A percentile compares a stretch with the other conserved stretches of the same genome.
Conservation (phyloP, 1,284 basidiomycete species). For the Termitomyces sp. region DNA sequence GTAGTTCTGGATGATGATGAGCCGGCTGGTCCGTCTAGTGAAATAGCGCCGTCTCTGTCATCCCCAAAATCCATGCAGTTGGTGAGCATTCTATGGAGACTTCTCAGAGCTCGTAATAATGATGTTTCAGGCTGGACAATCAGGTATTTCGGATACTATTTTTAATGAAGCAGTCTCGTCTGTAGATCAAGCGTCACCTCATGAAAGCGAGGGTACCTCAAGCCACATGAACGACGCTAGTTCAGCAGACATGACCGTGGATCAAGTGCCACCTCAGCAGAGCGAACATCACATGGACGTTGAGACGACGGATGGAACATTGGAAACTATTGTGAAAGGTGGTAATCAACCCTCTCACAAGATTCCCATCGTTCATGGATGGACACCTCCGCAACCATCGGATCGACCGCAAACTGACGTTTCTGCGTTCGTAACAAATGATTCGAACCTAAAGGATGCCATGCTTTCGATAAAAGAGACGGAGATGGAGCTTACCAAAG, state of each 20-base stretch:
- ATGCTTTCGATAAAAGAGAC: neutral
- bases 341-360: neutral
- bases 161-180: neutral
- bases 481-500: neutral
- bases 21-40: neutral
- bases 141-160: neutral
- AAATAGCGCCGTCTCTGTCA: neutral
- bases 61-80: neutral
- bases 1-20: conserved; percentile 6
- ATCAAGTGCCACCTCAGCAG: neutral
- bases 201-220: neutral
- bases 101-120: neutral
- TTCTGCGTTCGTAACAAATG: neutral
- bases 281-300: neutral
- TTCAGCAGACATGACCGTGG: neutral
- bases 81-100: neutral
- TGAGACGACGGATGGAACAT: conserved; percentile 6
- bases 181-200: neutral
- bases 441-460: neutral
- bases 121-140: neutral
- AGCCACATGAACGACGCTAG: neutral
- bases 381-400: neutral
- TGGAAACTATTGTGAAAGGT: neutral
- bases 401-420: neutral
- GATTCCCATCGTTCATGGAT: neutral